Evolutionary conservation across 768 basidiomycete species (phyloP).

Genomic region (Tremella yokohamensis): DNA sequence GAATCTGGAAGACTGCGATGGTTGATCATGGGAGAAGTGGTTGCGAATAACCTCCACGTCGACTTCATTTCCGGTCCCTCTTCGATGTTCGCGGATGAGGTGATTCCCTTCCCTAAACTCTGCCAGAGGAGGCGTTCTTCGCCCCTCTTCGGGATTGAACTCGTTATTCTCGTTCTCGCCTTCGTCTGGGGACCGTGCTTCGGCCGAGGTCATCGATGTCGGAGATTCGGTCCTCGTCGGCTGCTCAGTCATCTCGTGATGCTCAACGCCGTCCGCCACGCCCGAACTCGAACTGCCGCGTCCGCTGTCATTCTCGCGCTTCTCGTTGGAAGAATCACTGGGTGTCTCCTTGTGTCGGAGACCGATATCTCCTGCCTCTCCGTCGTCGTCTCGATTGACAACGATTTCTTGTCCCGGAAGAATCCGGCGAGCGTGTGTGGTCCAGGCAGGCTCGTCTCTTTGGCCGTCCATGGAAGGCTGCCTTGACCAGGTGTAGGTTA

Average conservation of each 20-base stretch:
- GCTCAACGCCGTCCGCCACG: conserved; percentile 18
- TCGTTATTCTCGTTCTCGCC: conserved; percentile 27
- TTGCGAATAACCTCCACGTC: conserved; percentile 64
- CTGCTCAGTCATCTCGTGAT: conserved; percentile 21
- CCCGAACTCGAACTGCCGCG: conserved; percentile 38
- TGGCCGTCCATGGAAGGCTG: conserved; percentile 57
- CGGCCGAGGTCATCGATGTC: neutral
- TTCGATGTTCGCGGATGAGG: conserved; percentile 62
- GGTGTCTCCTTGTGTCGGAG: conserved; percentile 30
- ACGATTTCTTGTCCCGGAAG: conserved; percentile 71
- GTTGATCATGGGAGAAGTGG: conserved; percentile 42
- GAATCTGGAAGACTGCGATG: conserved; percentile 30
- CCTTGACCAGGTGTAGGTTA: conserved; percentile 85
- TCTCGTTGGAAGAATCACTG: conserved; percentile 11
- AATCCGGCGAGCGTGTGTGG: conserved; percentile 69
- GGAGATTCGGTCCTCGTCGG: conserved; percentile 7
- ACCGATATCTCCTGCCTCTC: conserved; percentile 58
- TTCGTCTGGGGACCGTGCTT: conserved; percentile 16
- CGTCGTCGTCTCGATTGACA: conserved; percentile 71
- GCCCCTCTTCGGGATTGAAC: conserved; percentile 20
- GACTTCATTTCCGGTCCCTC: conserved; percentile 64
- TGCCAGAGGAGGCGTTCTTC: conserved; percentile 45
- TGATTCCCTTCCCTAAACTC: conserved; percentile 74
- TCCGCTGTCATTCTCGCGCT: conserved; percentile 10
- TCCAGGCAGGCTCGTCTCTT: conserved; percentile 69